A percentile compares a stretch with the other conserved stretches of the same genome.
These are phyloP conservation scores for Macrolepiota albuminosa DNA, from an alignment of 768 basidiomycete species.

Conservation along the genomic window DNA sequence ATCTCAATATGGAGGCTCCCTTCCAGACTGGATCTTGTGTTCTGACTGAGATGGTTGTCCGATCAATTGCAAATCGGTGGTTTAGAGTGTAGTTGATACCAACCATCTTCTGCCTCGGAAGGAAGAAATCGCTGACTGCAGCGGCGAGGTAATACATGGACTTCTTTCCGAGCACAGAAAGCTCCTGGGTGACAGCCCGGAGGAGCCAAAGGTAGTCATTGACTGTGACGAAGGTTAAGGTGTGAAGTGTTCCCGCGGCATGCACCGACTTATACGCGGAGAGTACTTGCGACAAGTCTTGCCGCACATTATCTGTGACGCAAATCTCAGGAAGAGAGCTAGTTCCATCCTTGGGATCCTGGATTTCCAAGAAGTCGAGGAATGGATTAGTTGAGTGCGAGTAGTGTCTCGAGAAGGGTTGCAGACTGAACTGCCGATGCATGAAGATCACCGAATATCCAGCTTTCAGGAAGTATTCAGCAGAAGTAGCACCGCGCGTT, in stretches of 20 bases:
- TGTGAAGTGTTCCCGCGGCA: constrained; percentile 67
- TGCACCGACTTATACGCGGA: constrained; percentile 80
- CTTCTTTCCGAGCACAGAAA: constrained; percentile 61
- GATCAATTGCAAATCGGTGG: not conserved
- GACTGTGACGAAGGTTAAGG: constrained; percentile 87
- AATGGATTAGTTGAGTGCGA: constrained; percentile 98
- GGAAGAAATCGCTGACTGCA: constrained; percentile 97
- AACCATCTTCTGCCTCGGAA: constrained; percentile 88
- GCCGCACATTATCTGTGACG: constrained; percentile 62
- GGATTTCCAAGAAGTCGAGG: constrained; percentile 88
- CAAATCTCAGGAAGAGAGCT: constrained; percentile 45
- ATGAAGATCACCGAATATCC: constrained; percentile 99
- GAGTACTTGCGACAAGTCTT: constrained; percentile 67
- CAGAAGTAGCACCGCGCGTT: constrained; percentile 94
- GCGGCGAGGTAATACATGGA: constrained; percentile 97
- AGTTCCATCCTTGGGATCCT: constrained; percentile 20
- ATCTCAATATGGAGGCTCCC: constrained; percentile 93
- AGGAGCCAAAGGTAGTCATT: constrained; percentile 96
- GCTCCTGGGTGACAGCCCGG: constrained; percentile 74
- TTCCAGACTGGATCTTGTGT: constrained; percentile 98
- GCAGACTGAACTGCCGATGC: constrained; percentile 95
- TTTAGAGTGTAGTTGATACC: constrained; percentile 20
- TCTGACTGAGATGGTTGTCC: constrained; percentile 57
- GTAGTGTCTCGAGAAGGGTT: constrained; percentile 97
- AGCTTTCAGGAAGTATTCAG: constrained; percentile 93